These are phyloP conservation scores for Ophiostoma quercus DNA, from an alignment of 2,329 filamentous ascomycete genomes.

Conservation along the genomic window DNA sequence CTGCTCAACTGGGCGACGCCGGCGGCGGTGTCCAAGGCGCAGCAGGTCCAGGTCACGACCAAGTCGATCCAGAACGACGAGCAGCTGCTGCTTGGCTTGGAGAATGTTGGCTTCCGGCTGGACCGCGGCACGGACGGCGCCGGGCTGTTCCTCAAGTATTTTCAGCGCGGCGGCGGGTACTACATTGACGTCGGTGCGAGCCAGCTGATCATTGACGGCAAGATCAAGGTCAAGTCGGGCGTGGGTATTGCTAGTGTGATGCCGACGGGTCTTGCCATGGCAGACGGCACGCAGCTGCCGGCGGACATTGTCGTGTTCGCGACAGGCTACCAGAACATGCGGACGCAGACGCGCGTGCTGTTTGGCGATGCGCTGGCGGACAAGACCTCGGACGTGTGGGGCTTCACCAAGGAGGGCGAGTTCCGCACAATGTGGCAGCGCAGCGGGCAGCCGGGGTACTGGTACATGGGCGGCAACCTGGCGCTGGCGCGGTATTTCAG, in stretches of 20 bases:
- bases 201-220: constrained; percentile 51
- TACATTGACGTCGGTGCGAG: constrained; percentile 54
- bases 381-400: constrained; percentile 55
- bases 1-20: constrained; percentile 47
- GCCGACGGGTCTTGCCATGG: constrained; percentile 38
- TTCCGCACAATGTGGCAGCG: constrained; percentile 53
- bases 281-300: constrained; percentile 46
- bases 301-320: constrained; percentile 55
- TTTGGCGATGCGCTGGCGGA: constrained; percentile 59
- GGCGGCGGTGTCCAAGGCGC: constrained; percentile 46
- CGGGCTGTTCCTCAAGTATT: constrained; percentile 55
- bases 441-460: constrained; percentile 59
- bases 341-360: constrained; percentile 53
- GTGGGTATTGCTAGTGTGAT: constrained; percentile 46
- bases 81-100: constrained; percentile 44
- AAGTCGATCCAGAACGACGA: constrained; percentile 36
- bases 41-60: constrained; percentile 42
- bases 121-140: constrained; percentile 51
- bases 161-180: constrained; percentile 56
- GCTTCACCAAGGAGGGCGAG: constrained; percentile 53
- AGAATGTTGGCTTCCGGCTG: constrained; percentile 52
- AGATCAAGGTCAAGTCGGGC: constrained; percentile 50
- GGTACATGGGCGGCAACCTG: constrained; percentile 61
- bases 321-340: constrained; percentile 61
- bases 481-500: constrained; percentile 58